Evolutionary conservation across 345 rosid species (phyloP).

Genomic region (Erysimum cheiranthoides): DNA sequence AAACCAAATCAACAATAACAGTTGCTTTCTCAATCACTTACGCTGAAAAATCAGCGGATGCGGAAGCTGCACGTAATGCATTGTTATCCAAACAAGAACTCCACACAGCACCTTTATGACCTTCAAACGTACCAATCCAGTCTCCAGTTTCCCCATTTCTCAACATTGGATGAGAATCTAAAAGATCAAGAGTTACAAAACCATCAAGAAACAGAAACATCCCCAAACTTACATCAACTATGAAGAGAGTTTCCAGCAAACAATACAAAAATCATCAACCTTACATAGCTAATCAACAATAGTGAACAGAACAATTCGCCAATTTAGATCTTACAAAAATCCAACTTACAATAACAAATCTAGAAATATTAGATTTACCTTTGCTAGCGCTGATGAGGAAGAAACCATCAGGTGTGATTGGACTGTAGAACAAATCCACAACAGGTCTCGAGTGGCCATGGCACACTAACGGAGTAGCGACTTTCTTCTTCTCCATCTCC

Average conservation of each 20-base stretch:
- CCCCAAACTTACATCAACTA: too few relatives aligned
- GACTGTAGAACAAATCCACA: slow-evolving; percentile 75
- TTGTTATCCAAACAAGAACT: slow-evolving; percentile 81
- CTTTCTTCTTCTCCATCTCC: slow-evolving; percentile 74
- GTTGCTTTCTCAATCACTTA: slow-evolving; percentile 40
- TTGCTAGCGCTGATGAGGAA: slow-evolving; percentile 84
- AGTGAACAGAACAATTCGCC: not conserved
- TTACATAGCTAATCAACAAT: slow-evolving; percentile 4
- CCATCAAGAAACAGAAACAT: not conserved
- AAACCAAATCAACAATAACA: not conserved
- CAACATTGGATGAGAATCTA: slow-evolving; percentile 93
- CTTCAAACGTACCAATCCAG: slow-evolving; percentile 97
- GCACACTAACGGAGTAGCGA: slow-evolving; percentile 70
- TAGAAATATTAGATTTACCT: slow-evolving; percentile 40
- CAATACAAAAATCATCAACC: not conserved
- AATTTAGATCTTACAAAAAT: not conserved
- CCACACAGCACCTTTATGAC: slow-evolving; percentile 98
- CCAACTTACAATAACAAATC: not conserved
- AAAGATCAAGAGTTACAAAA: too few relatives aligned
- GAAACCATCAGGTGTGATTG: slow-evolving; percentile 78
- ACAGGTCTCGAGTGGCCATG: slow-evolving; percentile 85
- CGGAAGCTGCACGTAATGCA: slow-evolving; percentile 93
- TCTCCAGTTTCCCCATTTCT: slow-evolving; percentile 99
- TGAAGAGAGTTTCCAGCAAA: not conserved
- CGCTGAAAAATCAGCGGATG: slow-evolving; percentile 92